Evolutionary conservation across 768 basidiomycete genomes (phyloP).

Genomic region (Daedaleopsis nitida): DNA sequence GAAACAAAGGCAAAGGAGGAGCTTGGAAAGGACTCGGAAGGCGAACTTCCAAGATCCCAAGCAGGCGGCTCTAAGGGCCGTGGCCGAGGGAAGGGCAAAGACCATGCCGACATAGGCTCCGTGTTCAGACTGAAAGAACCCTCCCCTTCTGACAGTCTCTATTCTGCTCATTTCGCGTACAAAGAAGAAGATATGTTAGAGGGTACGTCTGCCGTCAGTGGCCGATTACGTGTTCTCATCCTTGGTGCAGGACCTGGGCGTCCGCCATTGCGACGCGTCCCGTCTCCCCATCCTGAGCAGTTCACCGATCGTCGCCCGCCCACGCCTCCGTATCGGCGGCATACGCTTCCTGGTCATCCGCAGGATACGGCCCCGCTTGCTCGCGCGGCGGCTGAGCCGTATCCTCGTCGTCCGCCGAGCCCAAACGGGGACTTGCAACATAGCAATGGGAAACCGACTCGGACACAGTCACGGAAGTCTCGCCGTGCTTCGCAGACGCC

Average conservation of each 20-base stretch:
- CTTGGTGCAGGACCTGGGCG: conserved; percentile 11
- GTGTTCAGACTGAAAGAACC: conserved; percentile 12
- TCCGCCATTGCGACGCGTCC: conserved; percentile 15
- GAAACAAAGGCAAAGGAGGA: conserved; percentile 29
- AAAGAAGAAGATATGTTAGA: conserved; percentile 17
- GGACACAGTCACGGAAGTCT: conserved; percentile 22
- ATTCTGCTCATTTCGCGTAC: conserved; percentile 8
- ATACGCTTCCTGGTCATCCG: neutral
- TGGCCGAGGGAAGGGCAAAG: conserved; percentile 6
- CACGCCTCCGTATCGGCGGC: conserved; percentile 13
- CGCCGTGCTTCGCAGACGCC: conserved; percentile 14
- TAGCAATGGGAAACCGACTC: conserved; percentile 23
- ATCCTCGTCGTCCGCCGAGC: conserved; percentile 20
- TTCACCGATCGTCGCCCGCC: conserved; percentile 9
- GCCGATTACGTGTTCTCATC: neutral
- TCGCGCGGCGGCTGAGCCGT: conserved; percentile 16
- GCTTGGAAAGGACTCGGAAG: conserved; percentile 12
- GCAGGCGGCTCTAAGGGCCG: neutral
- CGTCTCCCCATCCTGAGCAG: conserved; percentile 8
- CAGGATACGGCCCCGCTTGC: conserved; percentile 6
- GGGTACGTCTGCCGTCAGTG: conserved; percentile 12
- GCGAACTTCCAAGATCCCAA: conserved; percentile 1
- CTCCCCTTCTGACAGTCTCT: conserved; percentile 20
- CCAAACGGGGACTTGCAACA: conserved; percentile 11
- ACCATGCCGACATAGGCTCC: neutral